These are phyloP conservation scores for Uronychia binucleata DNA, from an alignment of 73 alveolate species.

Conservation along the genomic window DNA sequence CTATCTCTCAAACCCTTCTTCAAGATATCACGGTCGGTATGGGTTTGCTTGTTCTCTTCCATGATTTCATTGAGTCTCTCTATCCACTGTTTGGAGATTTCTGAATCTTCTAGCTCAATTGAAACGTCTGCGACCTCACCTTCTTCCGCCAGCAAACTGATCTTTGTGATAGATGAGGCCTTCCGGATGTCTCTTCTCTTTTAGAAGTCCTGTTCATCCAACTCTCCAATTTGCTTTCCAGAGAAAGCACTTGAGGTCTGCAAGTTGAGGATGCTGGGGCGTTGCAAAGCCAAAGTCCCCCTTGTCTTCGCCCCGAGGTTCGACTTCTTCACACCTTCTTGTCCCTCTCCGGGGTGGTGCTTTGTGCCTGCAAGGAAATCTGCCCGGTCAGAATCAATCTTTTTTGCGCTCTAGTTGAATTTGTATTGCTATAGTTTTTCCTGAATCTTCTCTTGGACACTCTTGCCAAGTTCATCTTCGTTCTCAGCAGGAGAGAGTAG, in stretches of 20 bases:
- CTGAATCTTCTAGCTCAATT: background rate
- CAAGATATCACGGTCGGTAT: background rate
- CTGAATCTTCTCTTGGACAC: background rate
- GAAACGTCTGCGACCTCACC: background rate
- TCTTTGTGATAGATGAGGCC: background rate
- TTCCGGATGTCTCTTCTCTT: background rate
- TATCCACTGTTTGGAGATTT: background rate
- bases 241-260: background rate
- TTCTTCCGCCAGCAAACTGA: background rate
- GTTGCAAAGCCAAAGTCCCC: too few relatives aligned
- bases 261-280: too few relatives aligned
- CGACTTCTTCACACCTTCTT: too few relatives aligned
- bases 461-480: background rate
- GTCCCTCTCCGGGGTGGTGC: too few relatives aligned
- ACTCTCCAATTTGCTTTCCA: background rate
- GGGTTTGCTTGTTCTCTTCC: background rate
- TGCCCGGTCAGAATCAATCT: background rate
- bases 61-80: background rate
- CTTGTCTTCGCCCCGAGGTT: too few relatives aligned
- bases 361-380: too few relatives aligned
- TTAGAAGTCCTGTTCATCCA: background rate
- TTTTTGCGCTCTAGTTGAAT: background rate
- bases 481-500: background rate
- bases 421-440: background rate
- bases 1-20: background rate